Evolutionary conservation across 2,329 filamentous ascomycete species (phyloP).

Genomic region (Diaporthe ampelina): DNA sequence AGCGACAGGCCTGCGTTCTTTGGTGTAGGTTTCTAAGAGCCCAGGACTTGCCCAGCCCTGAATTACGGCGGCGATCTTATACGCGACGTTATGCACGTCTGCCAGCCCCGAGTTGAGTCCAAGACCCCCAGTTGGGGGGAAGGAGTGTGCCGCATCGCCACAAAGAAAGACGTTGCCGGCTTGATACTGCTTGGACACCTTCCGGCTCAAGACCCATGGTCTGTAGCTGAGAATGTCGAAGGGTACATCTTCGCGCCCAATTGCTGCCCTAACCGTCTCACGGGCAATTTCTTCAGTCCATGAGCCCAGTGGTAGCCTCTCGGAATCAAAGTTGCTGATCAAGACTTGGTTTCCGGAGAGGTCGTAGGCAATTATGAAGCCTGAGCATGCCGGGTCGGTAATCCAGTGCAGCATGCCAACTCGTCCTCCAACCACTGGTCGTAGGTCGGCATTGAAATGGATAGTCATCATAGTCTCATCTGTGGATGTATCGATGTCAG

Average conservation of each 20-base stretch:
- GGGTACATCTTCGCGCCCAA: conserved; percentile 49
- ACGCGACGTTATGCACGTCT: conserved; percentile 52
- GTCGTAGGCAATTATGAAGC: conserved; percentile 60
- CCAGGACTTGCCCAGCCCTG: conserved; percentile 47
- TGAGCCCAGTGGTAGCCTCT: conserved; percentile 51
- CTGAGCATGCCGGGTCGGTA: conserved; percentile 57
- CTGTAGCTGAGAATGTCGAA: conserved; percentile 57
- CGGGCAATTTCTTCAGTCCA: conserved; percentile 54
- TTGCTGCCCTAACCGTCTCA: conserved; percentile 50
- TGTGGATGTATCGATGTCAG: conserved; percentile 37
- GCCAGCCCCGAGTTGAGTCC: conserved; percentile 51
- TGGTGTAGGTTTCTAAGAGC: conserved; percentile 54
- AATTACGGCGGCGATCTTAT: conserved; percentile 55
- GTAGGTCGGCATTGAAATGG: conserved; percentile 58
- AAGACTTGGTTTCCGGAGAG: conserved; percentile 57
- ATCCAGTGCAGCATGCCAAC: conserved; percentile 62
- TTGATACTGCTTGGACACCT: conserved; percentile 55
- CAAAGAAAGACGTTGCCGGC: conserved; percentile 55
- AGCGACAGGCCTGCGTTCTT: conserved; percentile 55
- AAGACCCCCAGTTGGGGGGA: conserved; percentile 52
- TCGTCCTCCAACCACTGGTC: conserved; percentile 52
- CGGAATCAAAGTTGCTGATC: conserved; percentile 59
- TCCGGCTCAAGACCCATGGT: conserved; percentile 57
- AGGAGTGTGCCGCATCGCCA: conserved; percentile 52
- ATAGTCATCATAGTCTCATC: conserved; percentile 63